These are phyloP conservation scores for Fusarium sambucinum DNA, from an alignment of 2,329 filamentous ascomycete genomes.

Conservation along the genomic window DNA sequence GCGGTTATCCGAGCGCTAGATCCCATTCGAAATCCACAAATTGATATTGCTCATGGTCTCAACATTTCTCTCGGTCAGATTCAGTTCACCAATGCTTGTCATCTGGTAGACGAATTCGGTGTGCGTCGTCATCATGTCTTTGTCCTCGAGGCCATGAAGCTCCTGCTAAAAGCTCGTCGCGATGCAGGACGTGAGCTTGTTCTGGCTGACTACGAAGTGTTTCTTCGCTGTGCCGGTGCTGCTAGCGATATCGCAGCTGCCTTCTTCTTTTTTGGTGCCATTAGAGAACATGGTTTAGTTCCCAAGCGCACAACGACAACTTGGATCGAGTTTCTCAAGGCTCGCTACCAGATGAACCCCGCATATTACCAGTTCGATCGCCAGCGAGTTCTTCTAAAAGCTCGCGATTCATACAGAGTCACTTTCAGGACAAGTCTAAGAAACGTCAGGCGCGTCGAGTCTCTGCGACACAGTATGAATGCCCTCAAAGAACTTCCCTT, in stretches of 20 bases:
- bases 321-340: constrained; percentile 62
- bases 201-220: constrained; percentile 58
- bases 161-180: constrained; percentile 52
- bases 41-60: constrained; percentile 62
- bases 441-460: constrained; percentile 48
- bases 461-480: constrained; percentile 49
- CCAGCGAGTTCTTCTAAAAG: constrained; percentile 54
- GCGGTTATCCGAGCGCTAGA: constrained; percentile 73
- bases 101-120: constrained; percentile 59
- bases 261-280: constrained; percentile 52
- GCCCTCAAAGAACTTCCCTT: constrained; percentile 48
- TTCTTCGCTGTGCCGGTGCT: constrained; percentile 63
- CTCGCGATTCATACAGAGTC: constrained; percentile 55
- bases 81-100: constrained; percentile 54
- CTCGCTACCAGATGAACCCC: constrained; percentile 61
- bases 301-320: constrained; percentile 50
- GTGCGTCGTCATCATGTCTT: constrained; percentile 57
- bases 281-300: constrained; percentile 46
- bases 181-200: constrained; percentile 47
- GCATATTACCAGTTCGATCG: constrained; percentile 62
- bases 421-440: constrained; percentile 16
- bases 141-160: constrained; percentile 54
- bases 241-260: constrained; percentile 53
- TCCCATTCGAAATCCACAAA: constrained; percentile 62
- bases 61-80: constrained; percentile 56